Evolutionary conservation across 805 yeast species (phyloP), one percentile per base, ranked within the genome.

Genomic region (Saturnispora quitensis): DNA sequence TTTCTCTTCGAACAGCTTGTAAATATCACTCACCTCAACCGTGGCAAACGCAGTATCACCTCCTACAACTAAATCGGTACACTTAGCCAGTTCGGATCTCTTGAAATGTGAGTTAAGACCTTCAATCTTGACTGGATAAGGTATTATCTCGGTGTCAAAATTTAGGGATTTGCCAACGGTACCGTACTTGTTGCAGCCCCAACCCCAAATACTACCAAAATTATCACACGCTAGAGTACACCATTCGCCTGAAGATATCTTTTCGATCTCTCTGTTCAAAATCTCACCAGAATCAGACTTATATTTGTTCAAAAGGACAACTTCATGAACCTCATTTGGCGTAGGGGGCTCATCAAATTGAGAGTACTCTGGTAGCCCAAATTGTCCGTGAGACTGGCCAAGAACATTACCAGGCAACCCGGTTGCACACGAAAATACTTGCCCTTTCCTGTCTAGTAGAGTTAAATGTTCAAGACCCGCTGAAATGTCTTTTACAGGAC

Each of bases 111-210:
- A 60, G 9, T 47, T 40, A 40, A 78, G 67, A 2, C 72, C 62
- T 3, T 71, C 70, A 31, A 83, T 62, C 54, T 71, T 70, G 43
- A 74, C 76, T 2, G 99, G 99, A 40, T 81, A 78, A 4, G 95
- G 78, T 45, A 84, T 73, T 43, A 76, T 70, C 59, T 85, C 91
- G 17, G 84, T 79, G 53, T 79, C 80, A 62, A 80, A 80, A 22
- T 77, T 72, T 46, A 85, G 82, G 7, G 81, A 80, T 45, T 79
- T 73, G 10, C 91, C 96, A 51, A 91, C 72, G 61, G 93, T 91
- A n/a, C 98, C 98, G 64, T 70, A 80, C 3, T 78, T 73, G 64
- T 91, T 91, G 53, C 78, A 78, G 24, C 99, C 99, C 79, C 93
- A 90, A 1, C 89, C 77, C 79, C 84, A 86, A n/a, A 89, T 69